These are phyloP conservation scores for Pachysandra terminalis DNA, from an alignment of 164 flowering plant genomes.

Conservation along the genomic window DNA sequence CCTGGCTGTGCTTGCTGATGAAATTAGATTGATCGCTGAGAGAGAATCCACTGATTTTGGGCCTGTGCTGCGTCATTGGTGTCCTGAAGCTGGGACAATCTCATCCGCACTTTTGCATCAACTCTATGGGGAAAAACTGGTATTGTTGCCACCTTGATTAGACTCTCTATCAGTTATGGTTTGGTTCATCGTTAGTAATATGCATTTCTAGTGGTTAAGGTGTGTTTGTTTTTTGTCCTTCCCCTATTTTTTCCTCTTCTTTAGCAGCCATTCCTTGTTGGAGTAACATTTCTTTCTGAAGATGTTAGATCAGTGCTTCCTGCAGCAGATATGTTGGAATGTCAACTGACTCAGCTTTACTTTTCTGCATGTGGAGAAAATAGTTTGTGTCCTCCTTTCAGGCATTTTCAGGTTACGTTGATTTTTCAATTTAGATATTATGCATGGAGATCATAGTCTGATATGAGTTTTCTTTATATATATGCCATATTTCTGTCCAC, in stretches of 20 bases:
- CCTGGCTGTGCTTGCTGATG: constrained; percentile 66
- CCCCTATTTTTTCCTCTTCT: constrained; percentile 13
- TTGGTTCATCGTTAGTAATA: neutral
- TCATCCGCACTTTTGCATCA: constrained; percentile 47
- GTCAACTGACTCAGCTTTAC: constrained; percentile 35
- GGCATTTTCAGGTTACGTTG: neutral
- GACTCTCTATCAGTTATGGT: constrained; percentile 5
- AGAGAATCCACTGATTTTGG: constrained; percentile 49
- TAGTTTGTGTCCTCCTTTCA: constrained; percentile 7
- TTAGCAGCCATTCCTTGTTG: constrained; percentile 67
- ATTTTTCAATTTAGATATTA: too few species aligned
- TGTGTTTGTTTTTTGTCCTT: constrained; percentile 1
- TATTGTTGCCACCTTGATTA: constrained; percentile 20
- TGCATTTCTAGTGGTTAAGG: neutral
- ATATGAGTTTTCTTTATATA: too few species aligned
- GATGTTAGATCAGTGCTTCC: constrained; percentile 66
- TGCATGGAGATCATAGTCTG: too few species aligned
- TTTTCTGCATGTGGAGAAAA: constrained; percentile 33
- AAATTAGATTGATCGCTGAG: constrained; percentile 51
- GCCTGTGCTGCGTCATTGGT: constrained; percentile 58
- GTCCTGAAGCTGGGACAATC: constrained; percentile 51
- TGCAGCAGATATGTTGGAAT: constrained; percentile 66
- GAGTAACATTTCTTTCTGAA: constrained; percentile 51
- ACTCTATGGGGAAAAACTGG: constrained; percentile 76
- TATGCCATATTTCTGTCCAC: neutral